Conservation (phyloP, 129 eudicot species). For the Heracleum sosnowskyi region DNA sequence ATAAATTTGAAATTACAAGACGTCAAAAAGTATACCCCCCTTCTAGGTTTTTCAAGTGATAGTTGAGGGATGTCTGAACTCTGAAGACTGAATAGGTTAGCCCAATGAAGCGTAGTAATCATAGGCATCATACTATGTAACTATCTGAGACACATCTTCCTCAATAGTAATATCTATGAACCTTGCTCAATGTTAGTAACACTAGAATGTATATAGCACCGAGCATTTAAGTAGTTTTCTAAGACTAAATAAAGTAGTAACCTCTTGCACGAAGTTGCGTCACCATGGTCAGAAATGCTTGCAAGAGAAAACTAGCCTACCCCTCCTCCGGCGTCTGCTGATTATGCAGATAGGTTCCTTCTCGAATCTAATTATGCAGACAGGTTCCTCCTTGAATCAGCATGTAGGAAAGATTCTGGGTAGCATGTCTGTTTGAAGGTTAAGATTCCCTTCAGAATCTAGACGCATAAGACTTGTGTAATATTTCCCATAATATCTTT, state of each 20-base stretch:
- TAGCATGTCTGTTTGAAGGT: background rate
- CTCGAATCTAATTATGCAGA: too few species aligned
- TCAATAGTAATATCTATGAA: background rate
- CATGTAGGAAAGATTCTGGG: background rate
- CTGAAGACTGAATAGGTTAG: background rate
- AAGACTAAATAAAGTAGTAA: too few species aligned
- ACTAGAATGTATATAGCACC: background rate
- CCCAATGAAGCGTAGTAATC: background rate
- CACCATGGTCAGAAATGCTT: background rate
- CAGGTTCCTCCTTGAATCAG: background rate
- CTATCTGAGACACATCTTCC: background rate
- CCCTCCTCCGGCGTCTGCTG: too few species aligned
- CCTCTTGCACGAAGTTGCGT: background rate
- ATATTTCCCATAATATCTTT: background rate
- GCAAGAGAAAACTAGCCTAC: background rate
- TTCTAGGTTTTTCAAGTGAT: background rate
- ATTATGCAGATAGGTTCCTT: too few species aligned
- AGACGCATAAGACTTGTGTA: background rate
- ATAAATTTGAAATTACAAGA: too few species aligned
- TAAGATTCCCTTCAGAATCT: background rate
- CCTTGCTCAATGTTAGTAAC: background rate
- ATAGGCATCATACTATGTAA: background rate
- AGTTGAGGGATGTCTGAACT: background rate
- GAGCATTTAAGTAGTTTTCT: background rate
- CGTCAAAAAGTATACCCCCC: background rate